Evolutionary conservation across 371 early-diverging fungal genomes (phyloP), one percentile per base, ranked within the genome.

Genomic region (Rhizomucor pusillus): DNA sequence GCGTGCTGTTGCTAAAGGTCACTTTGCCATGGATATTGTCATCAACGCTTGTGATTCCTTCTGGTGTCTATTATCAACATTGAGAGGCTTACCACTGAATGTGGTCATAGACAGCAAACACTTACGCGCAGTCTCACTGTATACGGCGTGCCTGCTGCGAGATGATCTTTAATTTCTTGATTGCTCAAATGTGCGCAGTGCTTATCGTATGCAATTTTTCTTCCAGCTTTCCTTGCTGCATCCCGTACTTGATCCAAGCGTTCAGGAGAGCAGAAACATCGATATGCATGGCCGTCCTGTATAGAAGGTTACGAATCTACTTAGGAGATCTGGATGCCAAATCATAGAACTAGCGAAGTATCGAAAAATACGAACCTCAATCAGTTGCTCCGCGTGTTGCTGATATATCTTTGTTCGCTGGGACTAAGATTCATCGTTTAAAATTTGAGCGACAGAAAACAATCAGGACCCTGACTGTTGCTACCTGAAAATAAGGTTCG

Each of bases 181-280:
- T 68, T 66, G 34, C 79, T 81, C 24, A 94, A 66, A 53, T 79
- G 77, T 2, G 82, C 71, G 59, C 97, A 97, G 51, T 84, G 86
- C 22, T 89, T 71, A 63, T 97, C 97, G 52, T 97, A 97, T 7
- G 83, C 82, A 9, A 85, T 80, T 9, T 72, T 61, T 34, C 68
- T 71, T 0, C 90, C 91, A 4, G 78, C 63, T 23, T 81, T 76
- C 18, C 77, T 77, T 11, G 80, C 75, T 23, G 69, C 53, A 34
- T 79, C 69, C 10, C 90, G 83, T 10, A 89, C 73, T 13, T 71
- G 57, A 4, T 84, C 76, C 23, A 95, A 72, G 19, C 91, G 80
- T 46, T 91, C 87, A 1, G 87, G 65, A 2, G 83, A 76, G 67
- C 97, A 97, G 59, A 92, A 95, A 61, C 97, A 97, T 35, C 89